Base-by-base conservation (phyloP, 306 rosid species). In the Astragalus membranaceus region DNA sequence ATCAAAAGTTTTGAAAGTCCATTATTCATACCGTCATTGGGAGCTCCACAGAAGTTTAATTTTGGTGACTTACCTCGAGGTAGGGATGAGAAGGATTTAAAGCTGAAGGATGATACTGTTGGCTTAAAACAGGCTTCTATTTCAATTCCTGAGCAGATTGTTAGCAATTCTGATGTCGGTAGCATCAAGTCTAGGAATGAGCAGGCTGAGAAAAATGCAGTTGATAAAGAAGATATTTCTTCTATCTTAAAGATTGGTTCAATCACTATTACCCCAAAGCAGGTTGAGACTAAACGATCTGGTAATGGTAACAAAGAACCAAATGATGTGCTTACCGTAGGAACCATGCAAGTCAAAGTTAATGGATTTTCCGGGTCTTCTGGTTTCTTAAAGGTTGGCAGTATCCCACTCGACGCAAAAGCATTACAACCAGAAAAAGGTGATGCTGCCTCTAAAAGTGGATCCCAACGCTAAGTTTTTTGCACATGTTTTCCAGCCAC, bases 221-320 rank as follows among this genome's bases (percentile, higher is more conserved):
- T 30, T 50, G 79, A 66, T 59, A 81, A 74, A 78, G 74, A 69
- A 8, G 85, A 81, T 39, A 50, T 64, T 5, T 73, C 79, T 10
- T 89, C 89, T 32, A 71, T 81, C 58, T 76, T 88, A 66, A 85
- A 79, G 87, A 78, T 88, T 42, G 97, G 88, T 74, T 84, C 96
- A 0, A 87, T 87, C 46, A 74, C 87, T 61, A 87, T 85, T 55
- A 65, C 79, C 66, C 83, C 83, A 3, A 83, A 81, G 74, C 75
- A 41, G 49, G 78, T 67, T 52, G 88, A 78, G 48, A 30, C 74
- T 55, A 78, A 75, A 68, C 77, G 77, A 33, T 63, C 74, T 5
- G 12, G 80, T 42, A 44, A 63, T 48, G 62, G 58, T 73, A 81
- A 64, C 47, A 42, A 77, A 13, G 70, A 67, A 78, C 73, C 59